Percentiles rank a stretch among this genome's conserved stretches.
These are phyloP conservation scores for Trichosporon asahii DNA, from an alignment of 1,284 basidiomycete genomes.

Conservation along the genomic window DNA sequence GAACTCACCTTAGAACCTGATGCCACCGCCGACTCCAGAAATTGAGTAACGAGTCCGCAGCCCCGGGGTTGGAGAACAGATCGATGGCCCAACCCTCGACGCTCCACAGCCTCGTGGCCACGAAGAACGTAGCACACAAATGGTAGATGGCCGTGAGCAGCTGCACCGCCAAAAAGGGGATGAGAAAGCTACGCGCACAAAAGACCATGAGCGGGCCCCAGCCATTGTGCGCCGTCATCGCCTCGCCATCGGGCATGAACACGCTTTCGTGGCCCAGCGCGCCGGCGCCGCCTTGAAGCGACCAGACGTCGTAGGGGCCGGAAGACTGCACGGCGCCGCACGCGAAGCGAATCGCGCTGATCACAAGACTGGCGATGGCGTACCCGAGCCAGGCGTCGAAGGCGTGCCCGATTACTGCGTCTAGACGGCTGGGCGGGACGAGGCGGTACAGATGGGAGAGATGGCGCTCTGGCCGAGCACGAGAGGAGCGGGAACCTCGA, in stretches of 20 bases:
- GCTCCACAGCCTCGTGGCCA: background rate
- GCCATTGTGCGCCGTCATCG: background rate
- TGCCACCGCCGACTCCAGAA: constrained; percentile 1
- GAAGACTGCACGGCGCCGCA: background rate
- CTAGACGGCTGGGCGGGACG: background rate
- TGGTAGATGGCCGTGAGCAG: background rate
- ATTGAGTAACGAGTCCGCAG: background rate
- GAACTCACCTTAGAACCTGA: background rate
- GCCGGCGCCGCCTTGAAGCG: background rate
- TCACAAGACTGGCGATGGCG: background rate
- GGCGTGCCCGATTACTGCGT: background rate
- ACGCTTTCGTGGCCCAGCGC: background rate
- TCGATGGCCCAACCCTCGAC: constrained; percentile 1
- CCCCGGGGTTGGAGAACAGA: background rate
- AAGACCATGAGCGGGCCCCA: background rate
- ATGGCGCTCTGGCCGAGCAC: background rate
- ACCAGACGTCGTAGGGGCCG: background rate
- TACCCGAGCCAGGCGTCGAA: background rate
- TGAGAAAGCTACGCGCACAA: background rate
- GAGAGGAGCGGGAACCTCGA: background rate
- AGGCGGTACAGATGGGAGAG: background rate
- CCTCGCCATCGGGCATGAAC: background rate
- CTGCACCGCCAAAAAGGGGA: background rate
- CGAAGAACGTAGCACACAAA: background rate
- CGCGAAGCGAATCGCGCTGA: background rate